Evolutionary conservation across 164 flowering plant species (phyloP), one percentile per base, ranked within the genome.

Genomic region (Aristolochia contorta): DNA sequence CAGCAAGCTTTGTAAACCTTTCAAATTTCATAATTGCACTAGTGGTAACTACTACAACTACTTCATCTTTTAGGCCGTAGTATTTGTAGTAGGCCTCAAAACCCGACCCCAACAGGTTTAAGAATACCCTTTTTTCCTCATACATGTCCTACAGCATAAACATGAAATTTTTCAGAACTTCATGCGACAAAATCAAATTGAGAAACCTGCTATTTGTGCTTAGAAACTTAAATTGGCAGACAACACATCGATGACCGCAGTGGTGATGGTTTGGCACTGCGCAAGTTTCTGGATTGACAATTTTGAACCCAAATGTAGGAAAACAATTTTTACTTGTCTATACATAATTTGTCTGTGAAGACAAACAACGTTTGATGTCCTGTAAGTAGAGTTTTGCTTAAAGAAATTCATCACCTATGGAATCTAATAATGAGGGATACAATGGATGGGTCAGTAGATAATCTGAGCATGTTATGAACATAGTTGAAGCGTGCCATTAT

Each of bases 11-110:
- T 68, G 97, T 85, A 20, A 94, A 97, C 67, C 89, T 82, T 71
- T 91, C 96, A 65, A 94, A 94, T 68, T 94, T 91, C 99, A 91
- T 91, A 69, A 91, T 94, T 56, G 99, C 99, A 41, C 97, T 97
- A 71, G 91, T 89, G 47, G 99, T 78, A 68, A 94, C 73, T 37
- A 84, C 97, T 21, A 89, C 96, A 59, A 94, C 78, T 69, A 72
- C 82, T 72, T 74, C 85, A 60, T 76, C 91, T 76, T 86, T 83
- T 23, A 89, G 78, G 56, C 91, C 92, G 75, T 94, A 83, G 70
- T 86, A 87, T 56, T 79, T 85, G 82, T 97, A 94, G 72, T 94
- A 94, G n/a, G 99, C 99, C 77, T 91, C 96, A 65, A 97, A 97
- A 64, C 99, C 99, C 56, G 62, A 97, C 99, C 59, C 99, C 97